phyloP scores from a whole-genome alignment of 805 yeast genomes.

The Candida ulmi region DNA sequence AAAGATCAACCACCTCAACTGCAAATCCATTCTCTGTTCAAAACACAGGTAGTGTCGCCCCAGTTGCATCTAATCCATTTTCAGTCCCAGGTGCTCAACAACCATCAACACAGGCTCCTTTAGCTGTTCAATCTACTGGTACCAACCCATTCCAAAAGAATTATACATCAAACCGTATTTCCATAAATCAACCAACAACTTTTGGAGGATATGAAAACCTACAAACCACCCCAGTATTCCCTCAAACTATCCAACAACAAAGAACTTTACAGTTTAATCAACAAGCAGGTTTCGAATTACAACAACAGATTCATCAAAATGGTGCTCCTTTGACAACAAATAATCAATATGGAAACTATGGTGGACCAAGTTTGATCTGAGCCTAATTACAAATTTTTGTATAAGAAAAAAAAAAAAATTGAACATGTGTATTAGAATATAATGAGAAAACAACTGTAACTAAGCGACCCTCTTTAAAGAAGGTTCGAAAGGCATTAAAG shows the following conservation, averaged over 20 bases:
- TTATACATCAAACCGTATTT: constrained; percentile 26
- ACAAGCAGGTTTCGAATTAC: constrained; percentile 32
- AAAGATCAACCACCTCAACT: constrained; percentile 19
- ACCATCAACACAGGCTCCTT: not conserved
- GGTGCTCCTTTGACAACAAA: constrained; percentile 8
- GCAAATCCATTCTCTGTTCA: constrained; percentile 23
- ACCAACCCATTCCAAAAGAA: constrained; percentile 35
- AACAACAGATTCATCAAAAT: constrained; percentile 19
- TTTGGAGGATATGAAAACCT: constrained; percentile 70
- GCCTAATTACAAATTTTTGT: too few relatives aligned
- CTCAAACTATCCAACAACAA: constrained; percentile 48
- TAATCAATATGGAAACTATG: too few relatives aligned
- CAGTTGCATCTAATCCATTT: not conserved
- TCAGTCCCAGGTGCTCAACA: not conserved
- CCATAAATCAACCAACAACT: constrained; percentile 42
- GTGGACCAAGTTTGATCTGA: too few relatives aligned
- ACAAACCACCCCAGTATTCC: constrained; percentile 65
- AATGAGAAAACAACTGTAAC: not conserved
- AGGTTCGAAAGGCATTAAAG: constrained; percentile 47
- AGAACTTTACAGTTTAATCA: constrained; percentile 31
- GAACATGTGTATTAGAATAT: not conserved
- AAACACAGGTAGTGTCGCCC: not conserved
- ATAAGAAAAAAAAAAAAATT: too few relatives aligned
- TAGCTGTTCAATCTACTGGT: constrained; percentile 23
- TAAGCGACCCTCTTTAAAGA: constrained; percentile 30